These are phyloP conservation scores for Leccinum variicolor DNA, from an alignment of 768 basidiomycete species.

Conservation along the genomic window DNA sequence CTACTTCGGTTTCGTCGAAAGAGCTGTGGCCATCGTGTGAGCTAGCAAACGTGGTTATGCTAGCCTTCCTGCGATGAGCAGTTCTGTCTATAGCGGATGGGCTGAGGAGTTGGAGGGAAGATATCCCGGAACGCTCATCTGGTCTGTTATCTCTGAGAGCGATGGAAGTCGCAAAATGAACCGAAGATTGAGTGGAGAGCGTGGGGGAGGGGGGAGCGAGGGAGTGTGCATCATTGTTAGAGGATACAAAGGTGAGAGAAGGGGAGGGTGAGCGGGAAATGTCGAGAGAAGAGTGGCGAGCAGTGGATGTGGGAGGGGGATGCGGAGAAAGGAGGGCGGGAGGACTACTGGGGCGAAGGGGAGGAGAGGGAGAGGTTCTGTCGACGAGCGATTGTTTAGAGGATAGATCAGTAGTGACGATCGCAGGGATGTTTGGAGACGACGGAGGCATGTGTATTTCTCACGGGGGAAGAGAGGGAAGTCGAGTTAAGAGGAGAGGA, in stretches of 20 bases:
- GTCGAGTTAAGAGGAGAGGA: neutral
- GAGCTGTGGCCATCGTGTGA: conserved; percentile 35
- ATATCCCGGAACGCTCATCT: conserved; percentile 48
- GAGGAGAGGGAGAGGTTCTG: neutral
- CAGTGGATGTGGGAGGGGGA: neutral
- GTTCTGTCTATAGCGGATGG: conserved; percentile 33
- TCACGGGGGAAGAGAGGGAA: neutral
- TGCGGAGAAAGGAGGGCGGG: conserved; percentile 25
- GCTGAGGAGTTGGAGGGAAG: conserved; percentile 50
- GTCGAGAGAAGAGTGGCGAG: conserved; percentile 30
- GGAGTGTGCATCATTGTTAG: conserved; percentile 41
- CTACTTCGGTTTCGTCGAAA: conserved; percentile 49
- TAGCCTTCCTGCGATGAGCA: conserved; percentile 52
- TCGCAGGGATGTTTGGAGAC: conserved; percentile 28
- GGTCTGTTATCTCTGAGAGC: conserved; percentile 69
- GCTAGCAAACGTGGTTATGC: conserved; percentile 53
- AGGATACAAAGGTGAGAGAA: conserved; percentile 32
- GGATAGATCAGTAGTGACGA: conserved; percentile 35
- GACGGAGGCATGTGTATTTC: conserved; percentile 17
- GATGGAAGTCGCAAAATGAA: conserved; percentile 54
- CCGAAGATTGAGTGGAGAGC: conserved; percentile 60
- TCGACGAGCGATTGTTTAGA: conserved; percentile 25
- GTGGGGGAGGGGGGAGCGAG: conserved; percentile 71
- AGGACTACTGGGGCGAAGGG: neutral
- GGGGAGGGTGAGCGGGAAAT: conserved; percentile 28